A percentile compares a stretch with the other conserved stretches of the same genome.
These are phyloP conservation scores for Ceratobasidium papillatum DNA, from an alignment of 1,284 basidiomycete genomes.

Conservation along the genomic window DNA sequence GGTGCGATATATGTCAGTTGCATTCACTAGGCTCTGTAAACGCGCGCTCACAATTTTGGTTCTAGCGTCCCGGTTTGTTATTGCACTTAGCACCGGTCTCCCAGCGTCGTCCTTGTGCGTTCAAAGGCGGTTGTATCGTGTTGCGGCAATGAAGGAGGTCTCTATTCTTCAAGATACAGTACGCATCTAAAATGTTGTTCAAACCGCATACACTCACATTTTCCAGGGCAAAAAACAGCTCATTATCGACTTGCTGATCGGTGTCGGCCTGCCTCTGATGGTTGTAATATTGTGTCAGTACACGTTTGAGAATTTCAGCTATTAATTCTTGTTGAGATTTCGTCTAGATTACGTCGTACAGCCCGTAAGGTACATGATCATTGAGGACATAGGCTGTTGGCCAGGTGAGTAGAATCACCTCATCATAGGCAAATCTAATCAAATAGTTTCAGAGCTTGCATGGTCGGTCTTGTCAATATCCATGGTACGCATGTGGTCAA, in stretches of 20 bases:
- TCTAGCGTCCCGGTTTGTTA: slow-evolving; percentile 55
- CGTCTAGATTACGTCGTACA: slow-evolving; percentile 43
- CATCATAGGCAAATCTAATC: background rate
- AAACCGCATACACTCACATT: background rate
- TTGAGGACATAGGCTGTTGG: slow-evolving; percentile 44
- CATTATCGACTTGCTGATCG: slow-evolving; percentile 58
- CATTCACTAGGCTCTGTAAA: too few species aligned
- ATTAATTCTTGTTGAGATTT: too few species aligned
- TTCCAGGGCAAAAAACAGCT: slow-evolving; percentile 39
- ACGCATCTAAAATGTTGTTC: slow-evolving; percentile 21
- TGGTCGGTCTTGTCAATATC: background rate
- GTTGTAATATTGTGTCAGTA: slow-evolving; percentile 62
- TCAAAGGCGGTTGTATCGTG: slow-evolving; percentile 60
- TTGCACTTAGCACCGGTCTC: slow-evolving; percentile 46
- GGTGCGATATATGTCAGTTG: slow-evolving; percentile 81
- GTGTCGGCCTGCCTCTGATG: slow-evolving; percentile 58
- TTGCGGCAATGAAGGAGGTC: slow-evolving; percentile 52
- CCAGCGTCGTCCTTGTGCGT: slow-evolving; percentile 59
- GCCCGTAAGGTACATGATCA: slow-evolving; percentile 39
- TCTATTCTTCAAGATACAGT: slow-evolving; percentile 42
- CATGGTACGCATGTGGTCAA: slow-evolving; percentile 7
- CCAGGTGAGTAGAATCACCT: slow-evolving; percentile 3
- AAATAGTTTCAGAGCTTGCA: background rate
- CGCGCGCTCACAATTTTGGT: too few species aligned
- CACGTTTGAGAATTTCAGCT: background rate